Evolutionary conservation across 106 monocot species (phyloP).

Genomic region (Triglochin maritima): DNA sequence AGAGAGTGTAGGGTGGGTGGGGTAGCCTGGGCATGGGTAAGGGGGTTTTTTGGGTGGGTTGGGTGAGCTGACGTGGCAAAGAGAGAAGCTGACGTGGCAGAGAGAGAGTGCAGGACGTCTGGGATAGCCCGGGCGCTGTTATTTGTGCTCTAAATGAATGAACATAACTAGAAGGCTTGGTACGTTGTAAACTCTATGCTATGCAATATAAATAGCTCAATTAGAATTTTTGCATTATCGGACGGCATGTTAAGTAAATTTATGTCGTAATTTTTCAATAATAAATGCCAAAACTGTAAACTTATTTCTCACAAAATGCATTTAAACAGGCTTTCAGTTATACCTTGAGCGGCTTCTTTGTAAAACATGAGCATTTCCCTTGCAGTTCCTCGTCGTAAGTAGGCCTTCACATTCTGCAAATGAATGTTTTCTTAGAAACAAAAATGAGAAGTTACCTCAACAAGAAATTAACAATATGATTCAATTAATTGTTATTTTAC

Average conservation of each 20-base stretch:
- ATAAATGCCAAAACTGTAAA: background rate
- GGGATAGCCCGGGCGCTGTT: too few relatives aligned
- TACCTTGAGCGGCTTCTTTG: slow-evolving; percentile 86
- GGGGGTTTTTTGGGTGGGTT: too few relatives aligned
- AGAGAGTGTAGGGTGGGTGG: too few relatives aligned
- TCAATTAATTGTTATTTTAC: too few relatives aligned
- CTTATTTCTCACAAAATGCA: background rate
- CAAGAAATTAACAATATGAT: background rate
- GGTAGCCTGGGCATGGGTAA: too few relatives aligned
- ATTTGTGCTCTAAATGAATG: too few relatives aligned
- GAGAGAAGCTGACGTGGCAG: too few relatives aligned
- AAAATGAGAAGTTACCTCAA: background rate
- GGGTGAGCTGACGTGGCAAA: too few relatives aligned
- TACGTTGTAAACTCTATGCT: background rate
- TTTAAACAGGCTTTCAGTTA: background rate
- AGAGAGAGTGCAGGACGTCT: too few relatives aligned
- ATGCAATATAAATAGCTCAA: background rate
- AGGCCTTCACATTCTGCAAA: slow-evolving; percentile 88
- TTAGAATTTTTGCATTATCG: background rate
- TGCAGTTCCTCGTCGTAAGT: slow-evolving; percentile 83
- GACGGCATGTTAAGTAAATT: too few relatives aligned
- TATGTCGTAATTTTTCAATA: background rate
- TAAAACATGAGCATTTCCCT: slow-evolving; percentile 69
- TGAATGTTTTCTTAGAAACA: background rate
- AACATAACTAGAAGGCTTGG: background rate